These are phyloP conservation scores for Phylloporus scabripes DNA, from an alignment of 768 basidiomycete genomes.

Conservation along the genomic window DNA sequence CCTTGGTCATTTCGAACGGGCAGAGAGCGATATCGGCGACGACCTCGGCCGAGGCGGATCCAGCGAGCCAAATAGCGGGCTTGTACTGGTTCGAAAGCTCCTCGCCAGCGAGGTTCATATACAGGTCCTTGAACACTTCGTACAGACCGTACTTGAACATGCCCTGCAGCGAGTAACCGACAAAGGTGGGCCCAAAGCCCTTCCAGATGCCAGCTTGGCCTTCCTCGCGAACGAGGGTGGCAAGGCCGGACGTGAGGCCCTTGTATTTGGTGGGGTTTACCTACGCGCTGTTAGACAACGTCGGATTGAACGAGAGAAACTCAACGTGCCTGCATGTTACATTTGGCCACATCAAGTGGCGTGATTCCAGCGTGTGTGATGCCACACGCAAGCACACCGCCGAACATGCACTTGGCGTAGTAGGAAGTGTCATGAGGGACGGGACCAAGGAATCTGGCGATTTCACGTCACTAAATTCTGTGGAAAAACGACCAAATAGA, in stretches of 20 bases:
- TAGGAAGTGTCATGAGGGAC: constrained; percentile 70
- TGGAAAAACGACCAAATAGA: neutral
- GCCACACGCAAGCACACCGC: constrained; percentile 84
- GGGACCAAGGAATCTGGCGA: constrained; percentile 57
- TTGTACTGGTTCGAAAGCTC: constrained; percentile 76
- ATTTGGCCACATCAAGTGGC: constrained; percentile 84
- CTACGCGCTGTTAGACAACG: constrained; percentile 31
- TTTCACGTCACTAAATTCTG: neutral
- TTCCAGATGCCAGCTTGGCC: constrained; percentile 88
- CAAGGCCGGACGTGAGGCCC: constrained; percentile 56
- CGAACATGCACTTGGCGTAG: constrained; percentile 84
- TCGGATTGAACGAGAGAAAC: too few relatives aligned
- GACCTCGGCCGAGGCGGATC: constrained; percentile 91
- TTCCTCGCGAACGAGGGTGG: constrained; percentile 70
- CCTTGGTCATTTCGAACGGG: constrained; percentile 91
- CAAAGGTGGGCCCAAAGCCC: constrained; percentile 86
- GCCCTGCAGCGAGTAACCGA: constrained; percentile 94
- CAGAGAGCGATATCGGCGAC: constrained; percentile 96
- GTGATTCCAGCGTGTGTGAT: constrained; percentile 85
- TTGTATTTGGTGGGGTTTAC: constrained; percentile 74
- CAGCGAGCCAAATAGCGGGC: constrained; percentile 87
- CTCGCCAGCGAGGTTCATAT: constrained; percentile 87
- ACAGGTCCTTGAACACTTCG: constrained; percentile 91
- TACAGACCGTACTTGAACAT: constrained; percentile 99
- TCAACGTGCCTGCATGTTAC: constrained; percentile 77